Conservation (phyloP, 345 rosid genomes). For the Arabis hirsuta region DNA sequence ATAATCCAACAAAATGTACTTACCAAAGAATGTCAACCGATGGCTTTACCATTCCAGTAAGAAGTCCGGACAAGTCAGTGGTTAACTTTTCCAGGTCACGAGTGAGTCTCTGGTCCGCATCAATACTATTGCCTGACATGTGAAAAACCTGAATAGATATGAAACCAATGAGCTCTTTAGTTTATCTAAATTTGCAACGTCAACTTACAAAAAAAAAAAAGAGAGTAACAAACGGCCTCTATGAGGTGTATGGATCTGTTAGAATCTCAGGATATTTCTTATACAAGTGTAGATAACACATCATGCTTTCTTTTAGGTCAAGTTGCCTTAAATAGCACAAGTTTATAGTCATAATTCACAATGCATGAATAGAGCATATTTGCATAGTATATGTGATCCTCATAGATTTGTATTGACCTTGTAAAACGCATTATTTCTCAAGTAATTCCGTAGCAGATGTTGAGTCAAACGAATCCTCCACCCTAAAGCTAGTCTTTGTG, state of each 20-base stretch:
- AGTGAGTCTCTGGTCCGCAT: constrained; percentile 97
- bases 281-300: background rate
- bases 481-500: constrained; percentile 82
- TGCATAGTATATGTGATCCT: constrained; percentile 7
- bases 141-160: constrained; percentile 67
- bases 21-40: constrained; percentile 93
- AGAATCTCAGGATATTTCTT: constrained; percentile 16
- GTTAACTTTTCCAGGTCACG: constrained; percentile 93
- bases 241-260: constrained; percentile 14
- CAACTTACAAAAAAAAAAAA: constrained; percentile 16
- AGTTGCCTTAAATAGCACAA: constrained; percentile 6
- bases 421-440: constrained; percentile 95
- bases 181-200: constrained; percentile 5
- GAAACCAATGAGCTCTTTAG: constrained; percentile 27
- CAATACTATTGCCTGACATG: constrained; percentile 83
- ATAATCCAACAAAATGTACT: constrained; percentile 44
- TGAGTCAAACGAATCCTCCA: constrained; percentile 96
- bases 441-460: constrained; percentile 82
- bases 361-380: constrained; percentile 4
- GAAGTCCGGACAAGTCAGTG: constrained; percentile 80
- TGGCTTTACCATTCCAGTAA: constrained; percentile 99
- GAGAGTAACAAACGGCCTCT: constrained; percentile 16
- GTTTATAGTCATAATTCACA: constrained; percentile 20
- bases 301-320: constrained; percentile 21
- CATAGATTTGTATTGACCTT: constrained; percentile 58